Conservation (phyloP, 768 basidiomycete genomes). For the Neoboletus brunneissimus region DNA sequence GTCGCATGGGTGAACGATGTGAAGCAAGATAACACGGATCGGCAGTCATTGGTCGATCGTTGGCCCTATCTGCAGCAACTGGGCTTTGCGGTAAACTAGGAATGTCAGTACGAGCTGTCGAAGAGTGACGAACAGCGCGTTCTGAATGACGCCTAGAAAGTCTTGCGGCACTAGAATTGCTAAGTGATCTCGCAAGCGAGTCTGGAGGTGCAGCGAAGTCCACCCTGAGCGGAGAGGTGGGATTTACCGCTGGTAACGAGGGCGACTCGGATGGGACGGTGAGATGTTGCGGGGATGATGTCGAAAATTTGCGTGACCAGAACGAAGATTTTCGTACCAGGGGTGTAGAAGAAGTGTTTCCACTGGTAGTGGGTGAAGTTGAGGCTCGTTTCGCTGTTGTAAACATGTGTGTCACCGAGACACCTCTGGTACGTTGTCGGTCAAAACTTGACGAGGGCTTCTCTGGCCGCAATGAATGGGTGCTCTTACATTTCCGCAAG, state of each 20-base stretch:
- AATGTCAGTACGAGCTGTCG: conserved; percentile 4
- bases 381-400: conserved; percentile 45
- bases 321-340: conserved; percentile 62
- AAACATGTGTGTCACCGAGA: conserved; percentile 53
- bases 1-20: conserved; percentile 21
- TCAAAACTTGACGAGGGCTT: conserved; percentile 12
- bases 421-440: conserved; percentile 45
- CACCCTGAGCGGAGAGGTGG: conserved; percentile 43
- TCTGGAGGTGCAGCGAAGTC: conserved; percentile 26
- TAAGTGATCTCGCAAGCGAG: conserved; percentile 19
- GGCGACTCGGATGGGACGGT: conserved; percentile 33
- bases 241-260: conserved; percentile 38
- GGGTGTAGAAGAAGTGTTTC: conserved; percentile 33
- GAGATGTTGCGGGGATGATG: conserved; percentile 32
- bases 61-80: conserved; percentile 2
- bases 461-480: conserved; percentile 30
- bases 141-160: conserved; percentile 49
- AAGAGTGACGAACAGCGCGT: conserved; percentile 14
- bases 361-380: conserved; percentile 29
- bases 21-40: conserved; percentile 14
- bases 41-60: conserved; percentile 18
- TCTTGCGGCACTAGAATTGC: conserved; percentile 24
- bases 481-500: conserved; percentile 54
- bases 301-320: conserved; percentile 54
- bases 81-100: conserved; percentile 15